Base-by-base conservation (phyloP, 176 grass and related monocot genomes). In the Puya raimondii region DNA sequence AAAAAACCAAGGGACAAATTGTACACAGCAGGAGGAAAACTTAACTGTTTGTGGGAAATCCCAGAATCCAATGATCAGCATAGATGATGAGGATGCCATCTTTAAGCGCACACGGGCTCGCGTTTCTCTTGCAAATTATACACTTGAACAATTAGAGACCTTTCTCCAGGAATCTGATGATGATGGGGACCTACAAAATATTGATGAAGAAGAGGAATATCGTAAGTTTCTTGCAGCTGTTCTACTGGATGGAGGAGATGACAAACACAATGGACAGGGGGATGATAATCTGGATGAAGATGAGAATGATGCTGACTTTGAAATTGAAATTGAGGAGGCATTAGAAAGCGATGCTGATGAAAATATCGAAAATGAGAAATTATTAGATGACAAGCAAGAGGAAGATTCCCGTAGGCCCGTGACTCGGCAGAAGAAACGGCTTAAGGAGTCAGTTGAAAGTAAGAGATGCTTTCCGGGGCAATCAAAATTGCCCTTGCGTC, bases 111-210 rank as follows among this genome's bases (percentile, higher is more conserved):
- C 94, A 0, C 72, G 89, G 25, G 94, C 89, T 56, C 83, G 86
- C 27, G 76, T 81, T 82, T 92, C 94, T 52, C 77, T 92, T 52
- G 84, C 50, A 73, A 81, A 88, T 66, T 78, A 90, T 67, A 83
- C 84, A 72, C 84, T 97, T 9, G 80, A 97, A 48, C 89, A 97
- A 72, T 76, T 97, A 67, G 94, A 97, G 68, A 88, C 77, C 61
- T 92, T 97, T 85, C 86, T 92, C 10, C 89, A 92, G 80, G 89
- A 92, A 81, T 97, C 94, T 80, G 94, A 97, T 50, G 84, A 97
- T 56, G 92, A 96, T 63, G 76, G 68, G 42, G 86, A 84, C 23
- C 67, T 84, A 48, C 82, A 83, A 48, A 97, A 92, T 92, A 84
- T 92, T 65, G 82, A 92, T 48, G 94, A 97, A 74, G 86, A 92